Base-by-base conservation (phyloP, 1,139 yeast genomes). In the Magnusiomyces clavatus region DNA sequence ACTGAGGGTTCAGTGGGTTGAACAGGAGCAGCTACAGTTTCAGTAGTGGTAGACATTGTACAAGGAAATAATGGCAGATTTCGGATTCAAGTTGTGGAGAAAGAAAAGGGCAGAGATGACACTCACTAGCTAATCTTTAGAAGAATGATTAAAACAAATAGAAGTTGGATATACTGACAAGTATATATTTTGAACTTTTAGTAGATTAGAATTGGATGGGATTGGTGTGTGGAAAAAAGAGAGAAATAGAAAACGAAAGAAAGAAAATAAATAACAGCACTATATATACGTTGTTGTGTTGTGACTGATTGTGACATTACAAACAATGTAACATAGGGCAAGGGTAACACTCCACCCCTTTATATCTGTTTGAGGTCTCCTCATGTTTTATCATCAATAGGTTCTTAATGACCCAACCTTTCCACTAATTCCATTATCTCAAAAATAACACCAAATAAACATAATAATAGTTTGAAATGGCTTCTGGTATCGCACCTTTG, bases 21-120 rank as follows among this genome's bases (percentile, higher is more conserved):
- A 24, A 24, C 31, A 24, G 31, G 8, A 29, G 39, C 47, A 14
- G 40, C 20, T 12, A 34, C 29, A 24, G 47, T 44, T 35, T n/a
- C 47, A 16, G 47, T 44, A 10, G 17, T 20, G 40, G 47, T 19
- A 44, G 47, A 44, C 47, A 44, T 44, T 44, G 39, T 44, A 6
- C 16, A 5, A 11, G n/a, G n/a, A 2, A 36, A 19, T 31, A 16
- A 4, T n/a, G 17, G 24, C 24, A 40, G 19, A 17, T n/a, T 20
- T 24, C 34, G 14, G 14, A 42, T 17, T n/a, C 11, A 42, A n/a
- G 42, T 39, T 12, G 42, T n/a, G 42, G 20, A 39, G 20, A 39
- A 20, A 37, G 42, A 39, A 12, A 20, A 39, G 42, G 42, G 42
- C 17, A 39, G 12, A n/a, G 19, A 16, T 44, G 47, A 44, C 47